Percentiles rank a stretch among this genome's conserved stretches.
Evolutionary conservation across 2,329 filamentous ascomycete genomes (phyloP).

Genomic region (Nectriaceae sp.): DNA sequence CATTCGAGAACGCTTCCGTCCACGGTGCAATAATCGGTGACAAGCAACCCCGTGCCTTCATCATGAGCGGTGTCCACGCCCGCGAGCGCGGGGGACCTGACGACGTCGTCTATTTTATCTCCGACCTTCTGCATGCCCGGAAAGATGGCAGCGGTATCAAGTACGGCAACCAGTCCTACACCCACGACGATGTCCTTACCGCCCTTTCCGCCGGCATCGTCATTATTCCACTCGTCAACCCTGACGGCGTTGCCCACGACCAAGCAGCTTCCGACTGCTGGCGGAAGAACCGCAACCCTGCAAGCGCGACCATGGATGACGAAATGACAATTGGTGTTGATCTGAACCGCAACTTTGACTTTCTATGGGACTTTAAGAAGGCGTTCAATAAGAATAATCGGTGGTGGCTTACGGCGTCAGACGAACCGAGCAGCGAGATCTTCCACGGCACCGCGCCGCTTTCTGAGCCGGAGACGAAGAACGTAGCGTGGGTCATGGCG

Average conservation of each 20-base stretch:
- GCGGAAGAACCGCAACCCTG: constrained; percentile 57
- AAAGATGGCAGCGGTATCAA: constrained; percentile 49
- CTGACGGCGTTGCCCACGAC: constrained; percentile 55
- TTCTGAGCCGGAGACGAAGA: constrained; percentile 59
- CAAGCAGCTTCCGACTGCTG: constrained; percentile 52
- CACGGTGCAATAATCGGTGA: constrained; percentile 45
- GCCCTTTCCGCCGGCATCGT: constrained; percentile 56
- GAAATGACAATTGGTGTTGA: constrained; percentile 46
- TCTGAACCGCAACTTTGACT: constrained; percentile 60
- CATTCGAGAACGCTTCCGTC: constrained; percentile 43
- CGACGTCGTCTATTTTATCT: constrained; percentile 57
- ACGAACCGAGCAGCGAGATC: constrained; percentile 44
- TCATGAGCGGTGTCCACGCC: constrained; percentile 57
- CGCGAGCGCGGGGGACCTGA: constrained; percentile 60
- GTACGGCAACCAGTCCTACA: constrained; percentile 55
- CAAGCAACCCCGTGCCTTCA: constrained; percentile 48
- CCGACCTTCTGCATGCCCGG: constrained; percentile 57
- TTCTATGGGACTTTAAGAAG: constrained; percentile 54
- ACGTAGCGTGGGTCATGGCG: constrained; percentile 54
- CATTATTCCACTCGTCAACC: constrained; percentile 54
- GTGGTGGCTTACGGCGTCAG: constrained; percentile 35
- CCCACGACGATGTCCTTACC: constrained; percentile 51
- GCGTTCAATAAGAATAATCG: constrained; percentile 41
- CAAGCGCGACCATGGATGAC: constrained; percentile 33
- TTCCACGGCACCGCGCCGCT: constrained; percentile 53